Conservation (phyloP, 257 asterid species). For the Avicennia marina region DNA sequence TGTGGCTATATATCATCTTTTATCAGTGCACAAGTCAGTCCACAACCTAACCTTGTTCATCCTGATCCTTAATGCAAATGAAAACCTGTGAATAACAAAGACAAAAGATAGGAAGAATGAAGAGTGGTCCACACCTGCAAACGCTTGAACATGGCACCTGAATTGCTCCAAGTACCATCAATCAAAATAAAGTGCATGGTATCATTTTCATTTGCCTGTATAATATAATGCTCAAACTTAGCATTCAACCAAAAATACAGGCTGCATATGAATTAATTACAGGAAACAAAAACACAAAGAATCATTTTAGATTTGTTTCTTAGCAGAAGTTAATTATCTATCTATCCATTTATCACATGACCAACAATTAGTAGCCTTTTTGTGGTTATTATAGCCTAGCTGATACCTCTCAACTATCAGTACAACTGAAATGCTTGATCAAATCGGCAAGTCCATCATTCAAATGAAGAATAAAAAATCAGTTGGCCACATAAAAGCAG, state of each 20-base stretch:
- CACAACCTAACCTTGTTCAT: conserved; percentile 1
- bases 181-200: conserved; percentile 68
- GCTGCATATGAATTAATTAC: too few species aligned
- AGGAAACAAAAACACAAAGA: too few species aligned
- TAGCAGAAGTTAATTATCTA: too few species aligned
- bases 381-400: too few species aligned
- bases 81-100: background rate
- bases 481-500: too few species aligned
- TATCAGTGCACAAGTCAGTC: background rate
- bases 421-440: too few species aligned
- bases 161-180: conserved; percentile 99
- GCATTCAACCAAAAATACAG: conserved; percentile 1
- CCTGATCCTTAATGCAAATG: background rate
- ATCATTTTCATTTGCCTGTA: conserved; percentile 39
- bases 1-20: background rate
- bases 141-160: conserved; percentile 87
- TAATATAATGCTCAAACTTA: conserved; percentile 5
- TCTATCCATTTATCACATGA: too few species aligned
- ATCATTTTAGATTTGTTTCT: too few species aligned
- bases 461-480: too few species aligned
- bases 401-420: too few species aligned
- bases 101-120: background rate
- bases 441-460: too few species aligned
- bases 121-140: conserved; percentile 55
- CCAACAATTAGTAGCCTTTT: too few species aligned